phyloP scores from a whole-genome alignment of 164 flowering plant species.

The Macadamia tetraphylla region DNA sequence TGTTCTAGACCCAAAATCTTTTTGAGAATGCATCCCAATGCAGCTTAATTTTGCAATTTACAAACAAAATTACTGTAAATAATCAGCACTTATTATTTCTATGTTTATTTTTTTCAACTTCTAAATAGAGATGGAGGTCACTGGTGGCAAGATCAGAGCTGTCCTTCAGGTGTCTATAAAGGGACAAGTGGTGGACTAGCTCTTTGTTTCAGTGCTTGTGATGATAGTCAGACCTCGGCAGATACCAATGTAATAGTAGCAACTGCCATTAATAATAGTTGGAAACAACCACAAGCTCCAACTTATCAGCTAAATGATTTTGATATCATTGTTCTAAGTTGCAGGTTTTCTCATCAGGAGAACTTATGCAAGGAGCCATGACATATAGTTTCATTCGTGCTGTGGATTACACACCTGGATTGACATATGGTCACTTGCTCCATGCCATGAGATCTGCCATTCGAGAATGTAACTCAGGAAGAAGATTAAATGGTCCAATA shows the following conservation, averaged over 20 bases:
- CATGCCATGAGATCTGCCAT: slow-evolving; percentile 41
- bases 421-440: slow-evolving; percentile 50
- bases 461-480: slow-evolving; percentile 32
- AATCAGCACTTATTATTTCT: no score
- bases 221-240: slow-evolving; percentile 11
- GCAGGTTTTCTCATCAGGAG: slow-evolving; percentile 40
- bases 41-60: no score
- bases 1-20: no score
- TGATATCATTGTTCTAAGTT: background rate
- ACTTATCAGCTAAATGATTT: background rate
- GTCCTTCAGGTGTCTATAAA: slow-evolving; percentile 9
- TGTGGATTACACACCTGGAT: slow-evolving; percentile 27
- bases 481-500: slow-evolving; percentile 34
- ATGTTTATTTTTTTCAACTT: no score
- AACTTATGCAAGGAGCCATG: slow-evolving; percentile 42
- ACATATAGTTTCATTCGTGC: slow-evolving; percentile 65
- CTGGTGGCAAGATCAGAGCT: slow-evolving; percentile 17
- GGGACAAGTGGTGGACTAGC: slow-evolving; percentile 28
- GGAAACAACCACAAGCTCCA: background rate
- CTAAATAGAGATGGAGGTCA: background rate
- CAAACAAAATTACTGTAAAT: slow-evolving; percentile 3
- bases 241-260: slow-evolving; percentile 3
- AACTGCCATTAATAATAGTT: background rate
- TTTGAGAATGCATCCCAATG: no score
- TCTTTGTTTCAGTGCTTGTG: slow-evolving; percentile 21